Conservation (phyloP, 1,139 yeast species). For the Pichia sp. region DNA sequence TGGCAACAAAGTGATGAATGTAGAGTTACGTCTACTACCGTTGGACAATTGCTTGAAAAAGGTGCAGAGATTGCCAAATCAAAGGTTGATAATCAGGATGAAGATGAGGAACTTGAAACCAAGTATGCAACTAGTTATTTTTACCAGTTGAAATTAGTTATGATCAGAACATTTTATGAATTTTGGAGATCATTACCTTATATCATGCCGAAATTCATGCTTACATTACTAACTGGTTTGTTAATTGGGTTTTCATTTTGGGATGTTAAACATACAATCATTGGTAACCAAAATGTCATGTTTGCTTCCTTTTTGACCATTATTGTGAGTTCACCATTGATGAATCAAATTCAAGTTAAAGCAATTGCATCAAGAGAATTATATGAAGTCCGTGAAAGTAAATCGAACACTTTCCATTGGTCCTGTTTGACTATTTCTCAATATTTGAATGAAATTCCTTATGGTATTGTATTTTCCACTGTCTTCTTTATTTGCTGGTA, state of each 20-base stretch:
- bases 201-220: slow-evolving; percentile 34
- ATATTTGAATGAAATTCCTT: slow-evolving; percentile 46
- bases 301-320: slow-evolving; percentile 43
- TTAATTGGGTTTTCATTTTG: slow-evolving; percentile 34
- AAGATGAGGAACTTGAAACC: slow-evolving; percentile 25
- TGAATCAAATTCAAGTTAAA: slow-evolving; percentile 49
- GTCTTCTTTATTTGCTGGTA: slow-evolving; percentile 45
- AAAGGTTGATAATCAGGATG: slow-evolving; percentile 10
- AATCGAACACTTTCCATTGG: slow-evolving; percentile 62
- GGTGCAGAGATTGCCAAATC: slow-evolving; percentile 23
- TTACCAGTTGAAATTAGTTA: slow-evolving; percentile 34
- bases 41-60: slow-evolving; percentile 17
- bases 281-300: slow-evolving; percentile 47
- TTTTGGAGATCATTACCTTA: slow-evolving; percentile 43
- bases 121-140: slow-evolving; percentile 30
- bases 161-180: slow-evolving; percentile 33
- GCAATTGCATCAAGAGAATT: slow-evolving; percentile 47
- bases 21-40: slow-evolving; percentile 16
- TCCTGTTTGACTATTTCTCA: slow-evolving; percentile 46
- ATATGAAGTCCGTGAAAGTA: slow-evolving; percentile 55
- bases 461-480: slow-evolving; percentile 42
- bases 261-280: slow-evolving; percentile 28
- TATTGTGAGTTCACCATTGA: slow-evolving; percentile 41
- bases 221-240: slow-evolving; percentile 30
- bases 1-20: slow-evolving; percentile 25